A percentile compares a stretch with the other conserved stretches of the same genome.
Evolutionary conservation across 345 rosid genomes (phyloP).

Genomic region (Boechera stricta): DNA sequence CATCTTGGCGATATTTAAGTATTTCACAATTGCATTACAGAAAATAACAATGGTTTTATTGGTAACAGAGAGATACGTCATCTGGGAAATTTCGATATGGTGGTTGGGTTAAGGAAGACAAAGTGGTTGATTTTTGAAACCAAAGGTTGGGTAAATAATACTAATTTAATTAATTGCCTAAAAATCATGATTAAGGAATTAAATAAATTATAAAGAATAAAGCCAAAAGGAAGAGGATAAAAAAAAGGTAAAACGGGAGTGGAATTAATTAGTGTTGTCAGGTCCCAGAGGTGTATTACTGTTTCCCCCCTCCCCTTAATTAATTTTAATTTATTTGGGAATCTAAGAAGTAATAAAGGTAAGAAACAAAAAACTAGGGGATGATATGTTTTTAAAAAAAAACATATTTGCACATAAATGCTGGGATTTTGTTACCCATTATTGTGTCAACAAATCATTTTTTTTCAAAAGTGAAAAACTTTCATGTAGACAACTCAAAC

Average conservation of each 20-base stretch:
- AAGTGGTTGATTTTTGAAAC: conserved; percentile 43
- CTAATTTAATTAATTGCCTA: conserved; percentile 20
- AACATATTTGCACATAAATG: conserved; percentile 27
- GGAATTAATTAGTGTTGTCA: conserved; percentile 39
- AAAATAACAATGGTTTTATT: conserved; percentile 20
- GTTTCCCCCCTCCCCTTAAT: conserved; percentile 17
- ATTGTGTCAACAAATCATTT: conserved; percentile 17
- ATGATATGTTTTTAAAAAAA: neutral
- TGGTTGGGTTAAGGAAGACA: conserved; percentile 47
- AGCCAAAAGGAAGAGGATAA: conserved; percentile 33
- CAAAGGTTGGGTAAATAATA: conserved; percentile 26
- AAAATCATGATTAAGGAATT: conserved; percentile 43
- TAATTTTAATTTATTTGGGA: conserved; percentile 29
- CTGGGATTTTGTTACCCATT: conserved; percentile 35
- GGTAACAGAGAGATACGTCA: conserved; percentile 32
- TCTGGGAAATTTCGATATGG: conserved; percentile 36
- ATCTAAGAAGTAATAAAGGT: conserved; percentile 30
- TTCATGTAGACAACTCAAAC: neutral
- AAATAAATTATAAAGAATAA: conserved; percentile 34
- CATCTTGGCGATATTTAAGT: neutral
- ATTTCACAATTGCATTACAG: neutral
- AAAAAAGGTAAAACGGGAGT: conserved; percentile 32
- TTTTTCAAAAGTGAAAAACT: conserved; percentile 12
- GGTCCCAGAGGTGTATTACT: conserved; percentile 47
- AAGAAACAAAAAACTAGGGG: conserved; percentile 34